Base-by-base conservation (phyloP, 306 rosid genomes). In the Vigna trinervia region DNA sequence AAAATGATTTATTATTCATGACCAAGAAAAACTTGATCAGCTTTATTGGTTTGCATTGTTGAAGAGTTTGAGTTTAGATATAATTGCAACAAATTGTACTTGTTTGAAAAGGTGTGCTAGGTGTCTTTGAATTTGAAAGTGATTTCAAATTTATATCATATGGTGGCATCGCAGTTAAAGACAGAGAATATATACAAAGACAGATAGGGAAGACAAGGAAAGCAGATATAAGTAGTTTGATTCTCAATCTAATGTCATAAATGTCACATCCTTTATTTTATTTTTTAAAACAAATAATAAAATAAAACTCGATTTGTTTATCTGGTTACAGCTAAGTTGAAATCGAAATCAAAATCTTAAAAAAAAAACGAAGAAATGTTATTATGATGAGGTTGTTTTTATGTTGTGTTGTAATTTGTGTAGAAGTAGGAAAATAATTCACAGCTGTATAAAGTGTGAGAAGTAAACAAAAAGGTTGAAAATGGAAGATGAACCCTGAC, bases 401-500 rank as follows among this genome's bases (percentile, higher is more conserved):
- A 7, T 8, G 45, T 8, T 41, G 8, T 50, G 34, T 61, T 81
- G 12, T 61, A 51, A 38, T 75, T 75, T 69, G 12, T 75, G 79
- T 14, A 50, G 76, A 69, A 23, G 30, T 9, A 41, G 46, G 5
- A 75, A 71, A 56, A 57, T 52, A 78, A 83, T 66, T 62, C 60
- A 73, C 69, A 74, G 76, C 73, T 78, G 75, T 69, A 79, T 50
- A 75, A 75, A 46, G 64, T 43, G 67, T 69, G 12, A 52, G 46
- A 51, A 57, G 58, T 73, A 77, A 73, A 74, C 71, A 36, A 74
- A 71, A 71, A 79, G 75, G 69, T 73, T 69, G 78, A 69, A 78
- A 69, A 69, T 80, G 71, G 84, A 71, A 75, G 88, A 85, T 68
- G 79, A 84, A 68, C 68, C 86, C 86, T 80, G 88, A 73, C 86